Conservation (phyloP, 139 green algal genomes). For the Auxenochlorella pyrenoidosa region DNA sequence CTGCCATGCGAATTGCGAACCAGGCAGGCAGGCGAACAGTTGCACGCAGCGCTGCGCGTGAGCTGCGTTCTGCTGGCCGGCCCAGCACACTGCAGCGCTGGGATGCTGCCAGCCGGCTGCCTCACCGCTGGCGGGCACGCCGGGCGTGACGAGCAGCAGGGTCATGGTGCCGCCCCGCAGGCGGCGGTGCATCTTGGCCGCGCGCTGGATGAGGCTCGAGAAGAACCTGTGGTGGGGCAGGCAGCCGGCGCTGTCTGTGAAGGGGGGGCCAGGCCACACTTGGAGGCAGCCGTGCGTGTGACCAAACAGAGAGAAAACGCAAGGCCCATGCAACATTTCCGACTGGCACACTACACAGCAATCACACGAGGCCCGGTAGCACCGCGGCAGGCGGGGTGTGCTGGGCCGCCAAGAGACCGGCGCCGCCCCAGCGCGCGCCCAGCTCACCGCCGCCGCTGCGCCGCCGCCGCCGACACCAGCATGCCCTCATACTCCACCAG, state of each 20-base stretch:
- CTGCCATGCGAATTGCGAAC: no score
- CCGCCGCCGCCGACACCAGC: slow-evolving; percentile 80
- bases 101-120: not conserved
- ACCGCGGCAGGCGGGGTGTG: not conserved
- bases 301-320: no score
- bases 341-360: not conserved
- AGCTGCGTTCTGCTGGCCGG: no score
- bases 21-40: no score
- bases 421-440: not conserved
- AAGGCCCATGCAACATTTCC: no score
- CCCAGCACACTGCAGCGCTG: no score
- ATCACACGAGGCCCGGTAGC: not conserved
- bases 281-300: no score
- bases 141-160: slow-evolving; percentile 78
- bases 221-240: slow-evolving; percentile 69
- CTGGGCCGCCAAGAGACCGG: not conserved
- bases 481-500: slow-evolving; percentile 88
- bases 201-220: slow-evolving; percentile 83
- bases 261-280: not conserved
- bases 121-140: slow-evolving; percentile 67
- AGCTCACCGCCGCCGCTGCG: slow-evolving; percentile 58
- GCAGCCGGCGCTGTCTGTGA: not conserved
- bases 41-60: no score
- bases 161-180: slow-evolving; percentile 80
- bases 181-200: slow-evolving; percentile 75